Evolutionary conservation across 2,329 filamentous ascomycete species (phyloP).

Genomic region (Fusarium stilboides): DNA sequence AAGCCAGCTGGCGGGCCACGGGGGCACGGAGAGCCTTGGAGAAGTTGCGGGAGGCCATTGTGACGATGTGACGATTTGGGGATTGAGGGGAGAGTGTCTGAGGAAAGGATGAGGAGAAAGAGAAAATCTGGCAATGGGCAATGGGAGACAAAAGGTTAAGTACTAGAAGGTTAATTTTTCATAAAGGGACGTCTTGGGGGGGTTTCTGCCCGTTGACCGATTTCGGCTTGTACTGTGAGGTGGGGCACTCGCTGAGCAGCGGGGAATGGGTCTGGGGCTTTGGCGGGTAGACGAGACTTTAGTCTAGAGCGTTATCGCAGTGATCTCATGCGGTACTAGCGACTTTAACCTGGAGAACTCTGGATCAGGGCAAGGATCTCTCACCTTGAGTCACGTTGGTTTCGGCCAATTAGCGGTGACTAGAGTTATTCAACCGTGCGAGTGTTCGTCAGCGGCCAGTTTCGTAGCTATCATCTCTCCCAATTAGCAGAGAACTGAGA

Average conservation of each 20-base stretch:
- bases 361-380: conserved; percentile 24
- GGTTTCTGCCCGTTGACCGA: conserved; percentile 39
- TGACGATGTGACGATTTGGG: conserved; percentile 54
- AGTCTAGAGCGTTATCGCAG: not conserved
- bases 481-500: conserved; percentile 1
- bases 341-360: conserved; percentile 26
- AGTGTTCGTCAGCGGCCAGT: conserved; percentile 15
- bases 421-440: conserved; percentile 23
- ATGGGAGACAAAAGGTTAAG: conserved; percentile 49
- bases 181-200: conserved; percentile 28
- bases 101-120: conserved; percentile 50
- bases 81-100: conserved; percentile 47
- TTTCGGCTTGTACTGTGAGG: conserved; percentile 46
- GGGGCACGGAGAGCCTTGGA: conserved; percentile 76
- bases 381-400: conserved; percentile 34
- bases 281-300: conserved; percentile 26
- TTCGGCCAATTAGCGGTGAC: conserved; percentile 31
- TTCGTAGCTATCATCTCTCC: conserved; percentile 15
- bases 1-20: conserved; percentile 74
- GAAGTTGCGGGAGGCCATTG: conserved; percentile 85
- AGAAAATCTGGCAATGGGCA: conserved; percentile 27
- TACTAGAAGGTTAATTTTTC: conserved; percentile 38
- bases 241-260: conserved; percentile 42
- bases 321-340: conserved; percentile 2
- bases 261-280: conserved; percentile 41